phyloP scores from a whole-genome alignment of 108 stramenopile species.

The Nitzschia sp. region DNA sequence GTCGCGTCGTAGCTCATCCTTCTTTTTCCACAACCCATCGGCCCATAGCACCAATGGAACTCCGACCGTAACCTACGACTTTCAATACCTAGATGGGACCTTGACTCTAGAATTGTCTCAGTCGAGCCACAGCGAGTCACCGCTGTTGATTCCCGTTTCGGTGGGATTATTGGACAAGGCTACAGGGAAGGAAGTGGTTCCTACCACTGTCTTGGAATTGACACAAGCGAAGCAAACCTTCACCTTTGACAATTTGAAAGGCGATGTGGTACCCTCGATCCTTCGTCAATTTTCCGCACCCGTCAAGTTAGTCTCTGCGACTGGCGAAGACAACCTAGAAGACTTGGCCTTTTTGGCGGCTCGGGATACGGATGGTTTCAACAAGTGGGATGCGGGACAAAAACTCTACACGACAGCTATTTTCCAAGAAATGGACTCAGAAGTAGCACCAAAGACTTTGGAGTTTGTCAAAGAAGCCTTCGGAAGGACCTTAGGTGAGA shows the following conservation, averaged over 20 bases:
- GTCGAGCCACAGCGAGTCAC: slow-evolving; percentile 41
- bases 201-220: slow-evolving; percentile 81
- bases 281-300: slow-evolving; percentile 95
- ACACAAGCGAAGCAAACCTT: slow-evolving; percentile 85
- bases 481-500: slow-evolving; percentile 48
- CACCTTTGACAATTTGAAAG: slow-evolving; percentile 63
- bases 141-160: slow-evolving; percentile 94
- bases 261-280: slow-evolving; percentile 87
- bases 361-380: slow-evolving; percentile 91
- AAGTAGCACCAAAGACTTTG: slow-evolving; percentile 31
- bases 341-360: slow-evolving; percentile 82
- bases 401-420: slow-evolving; percentile 54
- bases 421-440: slow-evolving; percentile 55
- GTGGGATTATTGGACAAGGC: slow-evolving; percentile 88
- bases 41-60: slow-evolving; percentile 93
- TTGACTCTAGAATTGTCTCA: slow-evolving; percentile 67
- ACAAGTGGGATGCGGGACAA: slow-evolving; percentile 91
- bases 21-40: too few relatives aligned
- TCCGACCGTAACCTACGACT: slow-evolving; percentile 80
- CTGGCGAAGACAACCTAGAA: slow-evolving; percentile 54
- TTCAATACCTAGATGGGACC: slow-evolving; percentile 49
- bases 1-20: background rate
- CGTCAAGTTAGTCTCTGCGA: slow-evolving; percentile 75
- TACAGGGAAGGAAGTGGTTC: slow-evolving; percentile 78
- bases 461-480: slow-evolving; percentile 61